phyloP scores from a whole-genome alignment of 2,329 filamentous ascomycete genomes.

The Neonectria magnoliae region DNA sequence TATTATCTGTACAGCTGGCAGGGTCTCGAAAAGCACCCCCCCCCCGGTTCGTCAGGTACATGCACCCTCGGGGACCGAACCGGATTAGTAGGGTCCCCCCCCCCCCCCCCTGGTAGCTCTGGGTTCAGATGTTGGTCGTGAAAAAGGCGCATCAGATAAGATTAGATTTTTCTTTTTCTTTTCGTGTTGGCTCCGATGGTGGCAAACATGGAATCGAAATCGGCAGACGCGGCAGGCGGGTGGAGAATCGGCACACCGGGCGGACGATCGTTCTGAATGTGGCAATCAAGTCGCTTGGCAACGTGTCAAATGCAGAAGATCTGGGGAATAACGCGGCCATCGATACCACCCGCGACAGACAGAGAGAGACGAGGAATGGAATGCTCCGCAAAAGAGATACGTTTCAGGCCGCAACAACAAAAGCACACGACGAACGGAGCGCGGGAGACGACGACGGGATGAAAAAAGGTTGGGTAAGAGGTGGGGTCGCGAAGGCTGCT shows the following conservation, averaged over 20 bases:
- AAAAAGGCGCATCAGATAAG: conserved; percentile 39
- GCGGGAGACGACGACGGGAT: conserved; percentile 2
- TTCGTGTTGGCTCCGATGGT: conserved; percentile 12
- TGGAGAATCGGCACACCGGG: conserved; percentile 3
- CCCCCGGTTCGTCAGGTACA: not conserved
- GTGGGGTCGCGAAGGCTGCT: not conserved
- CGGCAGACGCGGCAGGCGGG: conserved; percentile 32
- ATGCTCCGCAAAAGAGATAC: not conserved
- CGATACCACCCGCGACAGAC: not conserved
- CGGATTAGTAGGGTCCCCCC: conserved; percentile 1
- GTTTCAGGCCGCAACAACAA: not conserved
- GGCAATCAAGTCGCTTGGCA: not conserved
- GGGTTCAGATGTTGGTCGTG: not conserved
- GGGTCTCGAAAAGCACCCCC: not conserved
- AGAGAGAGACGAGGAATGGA: not conserved
- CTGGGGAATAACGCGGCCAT: not conserved
- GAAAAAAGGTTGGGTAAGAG: not conserved
- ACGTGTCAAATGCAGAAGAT: not conserved
- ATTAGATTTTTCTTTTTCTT: conserved; percentile 22
- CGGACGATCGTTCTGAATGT: conserved; percentile 8
- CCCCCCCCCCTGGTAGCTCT: not conserved
- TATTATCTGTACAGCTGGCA: conserved; percentile 8
- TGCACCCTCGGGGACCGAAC: not conserved
- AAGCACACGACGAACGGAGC: conserved; percentile 18
- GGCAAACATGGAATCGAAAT: not conserved